A percentile compares a stretch with the other conserved stretches of the same genome.
phyloP scores from a whole-genome alignment of 768 basidiomycete species.

The Mycena polygramma region DNA sequence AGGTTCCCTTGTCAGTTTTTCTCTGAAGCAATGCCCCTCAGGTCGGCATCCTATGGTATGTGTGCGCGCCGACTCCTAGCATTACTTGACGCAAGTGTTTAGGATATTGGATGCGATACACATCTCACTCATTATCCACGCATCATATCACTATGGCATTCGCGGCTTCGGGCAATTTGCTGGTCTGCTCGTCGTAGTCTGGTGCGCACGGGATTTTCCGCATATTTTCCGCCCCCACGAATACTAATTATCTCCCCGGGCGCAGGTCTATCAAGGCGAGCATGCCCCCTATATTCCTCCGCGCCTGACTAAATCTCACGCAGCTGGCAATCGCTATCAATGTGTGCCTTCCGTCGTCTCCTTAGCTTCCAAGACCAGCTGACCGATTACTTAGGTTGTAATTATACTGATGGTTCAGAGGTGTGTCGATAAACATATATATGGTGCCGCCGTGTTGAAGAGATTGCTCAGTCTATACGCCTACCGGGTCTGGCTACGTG shows the following conservation, averaged over 20 bases:
- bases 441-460: not conserved
- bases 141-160: constrained; percentile 53
- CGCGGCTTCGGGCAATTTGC: constrained; percentile 50
- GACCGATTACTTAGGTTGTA: constrained; percentile 27
- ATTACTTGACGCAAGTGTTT: not conserved
- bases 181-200: constrained; percentile 45
- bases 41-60: constrained; percentile 27
- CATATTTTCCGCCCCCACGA: not conserved
- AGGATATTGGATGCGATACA: constrained; percentile 30
- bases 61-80: no score
- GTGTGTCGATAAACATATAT: constrained; percentile 38
- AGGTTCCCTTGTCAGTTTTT: not conserved
- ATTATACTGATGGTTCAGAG: constrained; percentile 60
- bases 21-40: not conserved
- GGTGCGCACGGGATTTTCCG: constrained; percentile 39
- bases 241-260: not conserved
- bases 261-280: constrained; percentile 52
- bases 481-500: constrained; percentile 61
- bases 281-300: not conserved
- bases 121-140: constrained; percentile 50
- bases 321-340: constrained; percentile 59
- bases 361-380: no score
- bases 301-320: not conserved
- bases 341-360: constrained; percentile 37
- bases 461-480: constrained; percentile 56